Base-by-base conservation (phyloP, 2,329 filamentous ascomycete species). In the Pseudogymnoascus sp. region DNA sequence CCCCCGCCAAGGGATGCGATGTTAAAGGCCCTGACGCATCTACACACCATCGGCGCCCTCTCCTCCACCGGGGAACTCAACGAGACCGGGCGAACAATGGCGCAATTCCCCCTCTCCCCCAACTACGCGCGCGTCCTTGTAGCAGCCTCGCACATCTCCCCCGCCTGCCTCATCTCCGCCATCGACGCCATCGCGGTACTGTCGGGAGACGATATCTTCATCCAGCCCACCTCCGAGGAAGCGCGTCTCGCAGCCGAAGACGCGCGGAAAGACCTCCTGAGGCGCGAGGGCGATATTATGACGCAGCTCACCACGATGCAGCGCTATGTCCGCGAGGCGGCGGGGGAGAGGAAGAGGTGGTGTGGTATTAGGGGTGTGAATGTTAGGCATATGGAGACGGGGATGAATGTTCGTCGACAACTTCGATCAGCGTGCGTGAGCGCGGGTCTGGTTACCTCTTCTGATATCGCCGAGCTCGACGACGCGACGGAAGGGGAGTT, bases 91-190 rank as follows among this genome's bases (percentile, higher is more conserved):
- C 79, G 81, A 47, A 87, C 88, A 62, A 92, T 99, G 74, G 89
- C 93, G 0, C 83, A 86, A 38, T 85, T 97, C 21, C 95, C 95
- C 0, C 82, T 99, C 1, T 87, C 91, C 0, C 91, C 91, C 0
- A 84, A 89, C 0, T 84, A 96, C 7, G 92, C 89, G 0, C 85
- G 92, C 1, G 91, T 96, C 1, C 79, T 99, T 0, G 80, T 99
- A 16, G 90, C 91, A 44, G 90, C 93, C 0, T 85, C 87, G 0
- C 82, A 83, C 6, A 82, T 87, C 0, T 84, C 88, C 44, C 83
- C 83, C 59, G 85, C 90, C 68, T 96, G 92, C 68, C 77, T 97
- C 1, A 75, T 87, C 0, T 91, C 96, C 68, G 87, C 86, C 3
- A 93, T 99, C 66, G 95, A 97, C 70, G 88, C 97, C 63, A 89